These are phyloP conservation scores for Phytophthora fragariae DNA, from an alignment of 352 stramenopile species.

Conservation along the genomic window DNA sequence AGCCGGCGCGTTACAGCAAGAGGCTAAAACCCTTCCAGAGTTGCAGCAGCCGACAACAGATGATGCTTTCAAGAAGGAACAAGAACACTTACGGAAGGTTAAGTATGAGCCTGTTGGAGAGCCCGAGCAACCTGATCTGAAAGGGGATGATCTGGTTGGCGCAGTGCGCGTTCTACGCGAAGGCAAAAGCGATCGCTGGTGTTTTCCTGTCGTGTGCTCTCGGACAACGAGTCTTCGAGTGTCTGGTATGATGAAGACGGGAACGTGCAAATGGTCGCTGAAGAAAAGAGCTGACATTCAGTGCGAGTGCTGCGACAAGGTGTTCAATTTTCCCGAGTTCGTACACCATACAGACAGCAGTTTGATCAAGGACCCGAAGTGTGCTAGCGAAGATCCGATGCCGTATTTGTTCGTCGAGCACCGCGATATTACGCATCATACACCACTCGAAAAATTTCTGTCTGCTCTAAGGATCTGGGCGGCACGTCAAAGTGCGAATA, in stretches of 20 bases:
- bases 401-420: conserved; percentile 42
- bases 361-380: conserved; percentile 32
- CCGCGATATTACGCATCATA: conserved; percentile 21
- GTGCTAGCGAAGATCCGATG: conserved; percentile 25
- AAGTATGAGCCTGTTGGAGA: conserved; percentile 15
- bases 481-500: conserved; percentile 12
- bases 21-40: background rate
- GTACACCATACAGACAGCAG: conserved; percentile 35
- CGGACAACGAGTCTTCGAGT: conserved; percentile 26
- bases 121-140: conserved; percentile 17
- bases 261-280: conserved; percentile 27
- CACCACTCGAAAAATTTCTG: conserved; percentile 21
- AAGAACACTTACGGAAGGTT: conserved; percentile 2
- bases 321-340: conserved; percentile 18
- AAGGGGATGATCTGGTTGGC: conserved; percentile 30
- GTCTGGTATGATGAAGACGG: conserved; percentile 32
- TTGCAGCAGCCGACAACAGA: background rate
- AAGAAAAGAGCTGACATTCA: conserved; percentile 21
- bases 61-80: background rate
- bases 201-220: conserved; percentile 36
- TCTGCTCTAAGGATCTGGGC: conserved; percentile 21
- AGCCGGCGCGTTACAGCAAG: background rate
- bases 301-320: conserved; percentile 33
- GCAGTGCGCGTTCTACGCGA: conserved; percentile 27
- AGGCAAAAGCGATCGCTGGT: conserved; percentile 21